phyloP scores from a whole-genome alignment of 75 land plant species.

The Cupressus sempervirens region DNA sequence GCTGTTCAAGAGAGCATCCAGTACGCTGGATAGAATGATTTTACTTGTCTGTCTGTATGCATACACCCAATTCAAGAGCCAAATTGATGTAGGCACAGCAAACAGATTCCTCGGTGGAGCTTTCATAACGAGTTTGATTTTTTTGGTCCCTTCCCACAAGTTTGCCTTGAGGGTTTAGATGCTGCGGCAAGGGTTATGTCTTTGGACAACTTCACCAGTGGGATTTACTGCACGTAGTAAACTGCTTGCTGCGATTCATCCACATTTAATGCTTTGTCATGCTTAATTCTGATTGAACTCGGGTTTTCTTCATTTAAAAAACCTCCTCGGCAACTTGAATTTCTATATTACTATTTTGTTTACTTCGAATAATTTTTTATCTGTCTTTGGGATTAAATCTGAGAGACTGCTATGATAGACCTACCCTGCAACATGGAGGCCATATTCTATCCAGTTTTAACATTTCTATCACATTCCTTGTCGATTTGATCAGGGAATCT shows the following conservation, averaged over 20 bases:
- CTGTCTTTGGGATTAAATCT: no score
- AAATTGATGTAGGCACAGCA: not conserved
- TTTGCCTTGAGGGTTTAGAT: not conserved
- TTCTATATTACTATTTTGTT: no score
- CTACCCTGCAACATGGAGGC: not conserved
- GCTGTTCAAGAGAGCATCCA: constrained; percentile 30
- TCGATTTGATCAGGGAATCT: not conserved
- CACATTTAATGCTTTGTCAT: not conserved
- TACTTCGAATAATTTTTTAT: no score
- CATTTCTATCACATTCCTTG: not conserved
- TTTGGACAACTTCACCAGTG: not conserved
- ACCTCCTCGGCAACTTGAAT: not conserved
- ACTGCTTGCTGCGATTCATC: not conserved
- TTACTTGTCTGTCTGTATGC: not conserved
- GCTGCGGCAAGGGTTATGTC: not conserved
- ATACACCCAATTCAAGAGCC: not conserved
- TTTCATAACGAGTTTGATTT: not conserved
- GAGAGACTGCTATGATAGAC: no score
- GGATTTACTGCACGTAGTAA: not conserved
- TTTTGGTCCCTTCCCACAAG: no score
- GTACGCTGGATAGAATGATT: constrained; percentile 41
- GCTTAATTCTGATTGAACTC: not conserved
- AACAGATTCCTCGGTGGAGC: not conserved
- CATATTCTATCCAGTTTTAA: not conserved
- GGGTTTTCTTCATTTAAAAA: not conserved